Conservation (phyloP, 148 eudicot genomes). For the Chenopodium album region DNA sequence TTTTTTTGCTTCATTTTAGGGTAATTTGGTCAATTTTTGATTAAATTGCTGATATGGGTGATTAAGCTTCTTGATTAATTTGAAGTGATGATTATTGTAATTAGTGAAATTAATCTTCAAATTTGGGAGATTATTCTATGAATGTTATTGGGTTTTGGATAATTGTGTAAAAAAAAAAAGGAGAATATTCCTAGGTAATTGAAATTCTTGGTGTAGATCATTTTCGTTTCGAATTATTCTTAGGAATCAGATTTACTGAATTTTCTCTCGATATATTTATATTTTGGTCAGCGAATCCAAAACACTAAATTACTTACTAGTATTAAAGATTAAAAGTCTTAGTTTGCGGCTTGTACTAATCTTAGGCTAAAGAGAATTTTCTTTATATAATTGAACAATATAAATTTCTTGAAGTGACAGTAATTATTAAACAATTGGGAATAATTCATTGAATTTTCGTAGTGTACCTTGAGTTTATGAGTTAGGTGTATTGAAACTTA, state of each 20-base stretch:
- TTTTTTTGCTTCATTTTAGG: too few species aligned
- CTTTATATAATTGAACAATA: not conserved
- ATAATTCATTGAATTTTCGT: not conserved
- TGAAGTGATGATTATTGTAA: not conserved
- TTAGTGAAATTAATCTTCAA: too few species aligned
- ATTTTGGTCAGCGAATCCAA: conserved; percentile 17
- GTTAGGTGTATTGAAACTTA: not conserved
- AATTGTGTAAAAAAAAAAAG: not conserved
- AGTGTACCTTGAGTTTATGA: not conserved
- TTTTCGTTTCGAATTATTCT: conserved; percentile 18
- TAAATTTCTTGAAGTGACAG: not conserved
- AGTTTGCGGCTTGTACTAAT: not conserved
- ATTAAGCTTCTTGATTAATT: not conserved
- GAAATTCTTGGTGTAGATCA: conserved; percentile 8
- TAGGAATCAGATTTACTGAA: conserved; percentile 4
- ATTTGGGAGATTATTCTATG: not conserved
- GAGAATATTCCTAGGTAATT: conserved; percentile 12
- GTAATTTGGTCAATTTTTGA: not conserved
- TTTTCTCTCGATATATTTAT: not conserved
- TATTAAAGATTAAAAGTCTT: not conserved
- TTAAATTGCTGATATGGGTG: not conserved
- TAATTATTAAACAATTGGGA: not conserved
- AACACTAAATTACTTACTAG: not conserved
- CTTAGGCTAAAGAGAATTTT: conserved; percentile 3
- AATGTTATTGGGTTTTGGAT: conserved; percentile 7